Percentiles rank a stretch among this genome's conserved stretches.
Conservation (phyloP, 352 stramenopile genomes). For the Lagenidium giganteum region DNA sequence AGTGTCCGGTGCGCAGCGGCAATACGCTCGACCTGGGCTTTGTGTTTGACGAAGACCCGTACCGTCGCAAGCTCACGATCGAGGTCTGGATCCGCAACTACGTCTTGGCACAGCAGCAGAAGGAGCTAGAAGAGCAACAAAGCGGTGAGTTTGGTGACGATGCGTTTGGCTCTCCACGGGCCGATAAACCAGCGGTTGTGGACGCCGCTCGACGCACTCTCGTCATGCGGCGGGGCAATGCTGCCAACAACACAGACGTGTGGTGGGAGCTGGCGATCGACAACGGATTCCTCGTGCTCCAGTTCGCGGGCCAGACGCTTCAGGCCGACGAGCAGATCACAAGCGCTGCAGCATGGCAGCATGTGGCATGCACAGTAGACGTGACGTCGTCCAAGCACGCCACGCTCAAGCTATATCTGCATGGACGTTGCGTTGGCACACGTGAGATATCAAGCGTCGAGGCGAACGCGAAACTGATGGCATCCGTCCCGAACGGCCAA, state of each 20-base stretch:
- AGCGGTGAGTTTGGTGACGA: too few relatives aligned
- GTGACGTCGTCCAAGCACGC: conserved; percentile 42
- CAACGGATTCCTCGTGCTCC: conserved; percentile 37
- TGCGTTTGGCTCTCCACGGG: too few relatives aligned
- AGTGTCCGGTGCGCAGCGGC: conserved; percentile 41
- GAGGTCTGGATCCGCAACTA: conserved; percentile 74
- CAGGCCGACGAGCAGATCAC: conserved; percentile 35
- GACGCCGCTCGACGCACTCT: too few relatives aligned
- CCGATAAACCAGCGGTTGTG: too few relatives aligned
- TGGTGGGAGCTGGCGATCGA: conserved; percentile 47
- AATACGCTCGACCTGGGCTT: conserved; percentile 66
- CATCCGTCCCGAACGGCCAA: not conserved
- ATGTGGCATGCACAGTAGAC: conserved; percentile 68
- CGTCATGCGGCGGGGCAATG: conserved; percentile 9
- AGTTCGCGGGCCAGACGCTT: conserved; percentile 37
- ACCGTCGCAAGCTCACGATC: conserved; percentile 70
- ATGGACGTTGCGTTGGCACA: conserved; percentile 45
- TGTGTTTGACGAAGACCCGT: conserved; percentile 76
- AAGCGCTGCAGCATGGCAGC: conserved; percentile 43
- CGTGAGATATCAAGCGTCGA: conserved; percentile 36
- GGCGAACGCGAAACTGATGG: conserved; percentile 17
- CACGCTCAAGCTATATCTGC: conserved; percentile 52
- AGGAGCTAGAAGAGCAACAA: conserved; percentile 19
- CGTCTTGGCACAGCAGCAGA: conserved; percentile 28
- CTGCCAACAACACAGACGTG: conserved; percentile 3